Evolutionary conservation across 2,329 filamentous ascomycete species (phyloP).

Genomic region (Parastagonospora avenae): DNA sequence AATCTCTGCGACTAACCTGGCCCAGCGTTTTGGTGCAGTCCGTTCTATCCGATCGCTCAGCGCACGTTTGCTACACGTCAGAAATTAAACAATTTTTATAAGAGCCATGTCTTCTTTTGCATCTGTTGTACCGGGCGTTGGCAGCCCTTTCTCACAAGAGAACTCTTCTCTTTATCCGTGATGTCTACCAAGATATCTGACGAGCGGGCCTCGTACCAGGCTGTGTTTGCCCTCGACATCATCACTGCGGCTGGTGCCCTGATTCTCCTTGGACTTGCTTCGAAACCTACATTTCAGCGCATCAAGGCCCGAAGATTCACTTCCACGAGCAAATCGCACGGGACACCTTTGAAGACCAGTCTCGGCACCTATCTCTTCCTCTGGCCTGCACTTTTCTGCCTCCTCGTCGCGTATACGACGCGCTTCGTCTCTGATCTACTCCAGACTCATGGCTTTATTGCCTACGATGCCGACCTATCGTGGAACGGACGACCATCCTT

Average conservation of each 20-base stretch:
- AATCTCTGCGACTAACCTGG: neutral
- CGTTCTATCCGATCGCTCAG: neutral
- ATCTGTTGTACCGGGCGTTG: neutral
- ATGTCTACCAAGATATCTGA: slow-evolving; percentile 7
- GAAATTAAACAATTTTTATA: neutral
- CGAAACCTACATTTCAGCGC: slow-evolving; percentile 4
- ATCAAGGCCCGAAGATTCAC: slow-evolving; percentile 4
- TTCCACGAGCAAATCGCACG: neutral
- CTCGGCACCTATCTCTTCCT: slow-evolving; percentile 11
- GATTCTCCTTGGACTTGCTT: slow-evolving; percentile 2
- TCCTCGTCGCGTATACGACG: slow-evolving; percentile 6
- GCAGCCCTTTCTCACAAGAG: neutral
- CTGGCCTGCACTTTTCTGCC: slow-evolving; percentile 2
- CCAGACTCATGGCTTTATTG: slow-evolving; percentile 3
- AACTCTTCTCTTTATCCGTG: neutral
- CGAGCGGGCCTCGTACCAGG: slow-evolving; percentile 4
- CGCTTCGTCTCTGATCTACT: slow-evolving; percentile 8
- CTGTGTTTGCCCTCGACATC: slow-evolving; percentile 10
- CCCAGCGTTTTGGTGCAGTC: neutral
- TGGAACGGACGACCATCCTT: slow-evolving; percentile 5
- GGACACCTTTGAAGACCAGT: slow-evolving; percentile 2
- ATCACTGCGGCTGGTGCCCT: slow-evolving; percentile 1
- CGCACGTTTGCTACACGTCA: neutral
- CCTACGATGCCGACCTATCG: slow-evolving; percentile 1
- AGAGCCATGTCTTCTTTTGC: neutral